Base-by-base conservation (phyloP, 768 basidiomycete species). In the Tulasnella calospora region DNA sequence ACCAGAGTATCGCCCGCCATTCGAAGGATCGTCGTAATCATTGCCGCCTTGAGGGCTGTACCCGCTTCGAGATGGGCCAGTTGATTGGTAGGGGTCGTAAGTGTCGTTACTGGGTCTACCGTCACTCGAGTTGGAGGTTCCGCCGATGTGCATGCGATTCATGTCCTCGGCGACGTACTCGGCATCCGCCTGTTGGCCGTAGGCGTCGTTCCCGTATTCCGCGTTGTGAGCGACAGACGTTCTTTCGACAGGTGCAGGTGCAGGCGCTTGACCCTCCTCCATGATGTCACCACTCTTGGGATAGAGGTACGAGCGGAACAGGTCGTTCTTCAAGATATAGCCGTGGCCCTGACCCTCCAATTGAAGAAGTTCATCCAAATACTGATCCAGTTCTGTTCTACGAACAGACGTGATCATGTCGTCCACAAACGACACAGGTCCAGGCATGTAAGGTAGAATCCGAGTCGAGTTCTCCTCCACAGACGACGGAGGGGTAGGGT, bases 391-490 rank as follows among this genome's bases (percentile, higher is more conserved):
- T 82, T 99, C 98, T 27, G 86, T 87, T 79, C 92, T 89, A 76
- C 98, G 87, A 44, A 90, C 89, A 21, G 92, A 90, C 36, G 96
- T 97, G 80, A 99, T 87, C 55, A 88, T 87, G 80, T 94, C 92
- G 85, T 96, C 92, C 44, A 98, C 95, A 27, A 91, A 86, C 35
- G 92, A 88, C 9, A 93, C 90, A 7, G 96, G 98, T 3, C 98
- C 98, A 3, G 98, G 98, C 98, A 99, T 99, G 85, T 90, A 98
- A 1, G 98, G 98, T 36, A 99, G 86, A 73, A 97, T 92, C 46
- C 98, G 89, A 12, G 87, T 87, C 2, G 83, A 82, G n/a, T 81
- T 81, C 70, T 82, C 57, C 33, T 80, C 79, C 41, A 82, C 83
- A 0, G 80, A 80, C 23, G 80, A 79, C 9, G 73, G 80, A 89